Base-by-base conservation (phyloP, 108 stramenopile species). In the Skeletonema potamos region DNA sequence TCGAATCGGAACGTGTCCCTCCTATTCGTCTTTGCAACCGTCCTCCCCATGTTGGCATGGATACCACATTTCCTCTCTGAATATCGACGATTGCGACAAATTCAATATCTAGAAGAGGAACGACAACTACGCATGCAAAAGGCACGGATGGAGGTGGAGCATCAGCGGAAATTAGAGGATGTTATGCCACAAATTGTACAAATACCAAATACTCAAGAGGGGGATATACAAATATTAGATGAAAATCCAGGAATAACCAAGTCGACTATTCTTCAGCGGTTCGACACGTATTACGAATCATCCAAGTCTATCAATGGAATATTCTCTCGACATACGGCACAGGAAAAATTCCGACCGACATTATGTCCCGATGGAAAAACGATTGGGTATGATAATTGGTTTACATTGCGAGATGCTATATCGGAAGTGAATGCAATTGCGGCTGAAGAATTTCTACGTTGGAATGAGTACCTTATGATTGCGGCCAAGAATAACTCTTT, bases 371-470 rank as follows among this genome's bases (percentile, higher is more conserved):
- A 91, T 46, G 90, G 89, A 15, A 46, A 59, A 12, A 89, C 92
- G 1, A 22, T 76, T 11, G 92, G 92, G 32, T 93, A 81, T 58
- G 81, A 84, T 51, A 73, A 76, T 39, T 93, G 90, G 90, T 48
- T 77, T 22, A 82, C 68, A 6, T 44, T 93, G 6, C 82, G 77
- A 30, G 82, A 85, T 39, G 92, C 90, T 0, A 64, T 93, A 12
- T 81, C 83, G 6, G 89, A 89, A 64, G 86, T 89, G 5, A 93
- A 93, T 66, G 76, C 84, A 37, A 73, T 87, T n/a, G 85, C 85
- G 20, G 88, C 87, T 2, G 87, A 85, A 63, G 74, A 87, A 27
- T 90, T 91, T 46, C 64, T 86, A 27, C 73, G 77, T 46, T 89
- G 89, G 87, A 87, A 76, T 74, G 77, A 84, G 33, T 91, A 85